Evolutionary conservation across 2,329 filamentous ascomycete species (phyloP), one percentile per base, ranked within the genome.

Genomic region (Colletotrichum sojae): DNA sequence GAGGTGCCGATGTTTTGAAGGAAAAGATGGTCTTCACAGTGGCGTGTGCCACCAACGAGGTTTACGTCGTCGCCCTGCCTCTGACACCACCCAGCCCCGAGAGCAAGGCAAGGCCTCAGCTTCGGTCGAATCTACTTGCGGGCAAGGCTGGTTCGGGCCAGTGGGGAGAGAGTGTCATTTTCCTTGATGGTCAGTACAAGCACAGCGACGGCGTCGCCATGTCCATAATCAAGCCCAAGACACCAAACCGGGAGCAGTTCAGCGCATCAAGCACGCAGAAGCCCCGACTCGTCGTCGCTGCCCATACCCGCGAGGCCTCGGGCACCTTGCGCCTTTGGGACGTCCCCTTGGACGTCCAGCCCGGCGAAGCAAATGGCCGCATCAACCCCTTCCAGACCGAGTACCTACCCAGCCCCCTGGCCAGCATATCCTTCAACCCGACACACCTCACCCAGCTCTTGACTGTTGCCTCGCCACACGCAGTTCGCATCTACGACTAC

Each of bases 401-500:
- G 69, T 89, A 84, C 71, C 78, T 91, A 5, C 82, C 88, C 0
- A 82, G 81, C 10, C 86, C 88, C 1, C 82, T 90, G 1, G 83
- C 81, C 16, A 82, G 83, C 64, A 85, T 91, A 63, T 84, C 87
- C 0, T 91, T 91, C 77, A 91, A 91, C 75, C 85, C 89, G 0
- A 85, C 84, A 15, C 83, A 88, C 71, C 80, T 84, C 1, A 88
- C 86, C 3, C 89, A 91, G 72, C 82, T 91, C 1, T 82, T 91
- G 5, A 82, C 86, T 9, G 84, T 90, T 22, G 84, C 88, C 31
- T 82, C 86, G 0, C 79, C 85, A 3, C 85, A 89, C 15, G 87
- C 86, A 8, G 86, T 88, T 22, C 84, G 89, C 45, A 84, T 91
- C 69, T 91, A 91, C 75, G 89, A 91, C 76, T 91, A 88, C 73